Base-by-base conservation (phyloP, 805 yeast species). In the Candida sphagnicola region DNA sequence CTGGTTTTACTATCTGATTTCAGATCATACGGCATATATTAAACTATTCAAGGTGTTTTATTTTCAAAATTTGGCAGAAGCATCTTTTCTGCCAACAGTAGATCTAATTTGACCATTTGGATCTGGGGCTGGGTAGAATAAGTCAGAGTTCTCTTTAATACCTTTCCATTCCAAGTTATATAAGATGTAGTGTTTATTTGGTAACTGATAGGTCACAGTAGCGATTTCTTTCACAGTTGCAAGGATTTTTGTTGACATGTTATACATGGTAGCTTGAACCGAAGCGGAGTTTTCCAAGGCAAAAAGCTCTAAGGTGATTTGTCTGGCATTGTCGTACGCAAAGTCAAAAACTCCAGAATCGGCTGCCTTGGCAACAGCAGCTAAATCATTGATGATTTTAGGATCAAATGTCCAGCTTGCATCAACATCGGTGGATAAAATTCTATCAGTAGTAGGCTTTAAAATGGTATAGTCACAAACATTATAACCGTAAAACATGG, bases 241-340 rank as follows among this genome's bases (percentile, higher is more conserved):
- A 56, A 90, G 74, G 47, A 90, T 86, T 46, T 77, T 79, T 47
- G 78, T 73, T 28, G 85, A 75, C 93, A 90, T 90, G 74, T 88
- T 85, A 73, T 78, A 90, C 96, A 90, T 91, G 42, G 96, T 90
- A 33, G 95, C 96, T 70, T 90, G 97, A 34, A 90, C 97, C 18
- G 95, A 85, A n/a, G 96, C 79, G 8, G 95, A 86, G 62, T 86
- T 79, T 63, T 90, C 96, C 36, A 75, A 61, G 13, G 96, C 96
- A 62, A 90, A 90, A 42, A 74, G 72, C 39, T 78, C 82, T 52
- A 89, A 72, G 1, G 96, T 88, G 52, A 77, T 74, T 28, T 67
- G 69, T 53, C 87, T 75, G 14, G 87, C 93, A 11, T 59, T 54
- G n/a, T 67, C 58, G 61, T 74, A 85, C 23, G 84, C 75, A 8